Evolutionary conservation across 2,329 filamentous ascomycete genomes (phyloP).

Genomic region (Calonectria naviculata): DNA sequence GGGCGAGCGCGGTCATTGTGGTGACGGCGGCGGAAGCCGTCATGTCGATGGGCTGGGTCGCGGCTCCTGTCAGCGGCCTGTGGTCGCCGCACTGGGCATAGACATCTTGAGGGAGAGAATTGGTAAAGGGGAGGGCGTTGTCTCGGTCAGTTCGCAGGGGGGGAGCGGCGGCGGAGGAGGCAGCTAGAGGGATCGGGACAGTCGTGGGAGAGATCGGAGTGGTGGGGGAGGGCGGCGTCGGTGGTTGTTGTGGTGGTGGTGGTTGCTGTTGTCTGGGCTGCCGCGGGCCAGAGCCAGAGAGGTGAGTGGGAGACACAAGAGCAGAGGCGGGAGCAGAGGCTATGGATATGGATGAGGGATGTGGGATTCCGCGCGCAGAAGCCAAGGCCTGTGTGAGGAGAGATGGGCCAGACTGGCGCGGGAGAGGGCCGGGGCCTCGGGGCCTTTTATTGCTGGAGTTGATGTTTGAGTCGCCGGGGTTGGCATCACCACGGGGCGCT

Average conservation of each 20-base stretch:
- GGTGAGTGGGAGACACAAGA: conserved; percentile 18
- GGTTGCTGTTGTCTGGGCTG: conserved; percentile 46
- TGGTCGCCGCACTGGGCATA: conserved; percentile 47
- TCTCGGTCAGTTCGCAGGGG: conserved; percentile 35
- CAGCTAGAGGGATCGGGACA: neutral
- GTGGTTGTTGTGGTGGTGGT: conserved; percentile 45
- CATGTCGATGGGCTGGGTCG: conserved; percentile 45
- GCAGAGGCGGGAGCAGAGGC: conserved; percentile 18
- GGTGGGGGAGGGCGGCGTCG: conserved; percentile 22
- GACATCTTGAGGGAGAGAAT: conserved; percentile 46
- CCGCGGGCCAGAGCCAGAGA: conserved; percentile 17
- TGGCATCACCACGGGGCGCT: conserved; percentile 36
- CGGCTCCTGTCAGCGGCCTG: conserved; percentile 51
- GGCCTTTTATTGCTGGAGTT: conserved; percentile 60
- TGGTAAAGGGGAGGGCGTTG: conserved; percentile 20
- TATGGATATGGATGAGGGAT: conserved; percentile 24
- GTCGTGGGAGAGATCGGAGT: conserved; percentile 19
- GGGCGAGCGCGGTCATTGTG: conserved; percentile 42
- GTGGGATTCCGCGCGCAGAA: conserved; percentile 64
- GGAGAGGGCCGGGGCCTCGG: conserved; percentile 49
- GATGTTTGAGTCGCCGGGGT: conserved; percentile 42
- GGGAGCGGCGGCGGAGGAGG: conserved; percentile 10
- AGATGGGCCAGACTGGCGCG: conserved; percentile 62
- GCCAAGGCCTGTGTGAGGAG: conserved; percentile 68
- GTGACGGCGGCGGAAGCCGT: conserved; percentile 46